Evolutionary conservation across 306 rosid genomes (phyloP), one percentile per base, ranked within the genome.

Genomic region (Vicia villosa): DNA sequence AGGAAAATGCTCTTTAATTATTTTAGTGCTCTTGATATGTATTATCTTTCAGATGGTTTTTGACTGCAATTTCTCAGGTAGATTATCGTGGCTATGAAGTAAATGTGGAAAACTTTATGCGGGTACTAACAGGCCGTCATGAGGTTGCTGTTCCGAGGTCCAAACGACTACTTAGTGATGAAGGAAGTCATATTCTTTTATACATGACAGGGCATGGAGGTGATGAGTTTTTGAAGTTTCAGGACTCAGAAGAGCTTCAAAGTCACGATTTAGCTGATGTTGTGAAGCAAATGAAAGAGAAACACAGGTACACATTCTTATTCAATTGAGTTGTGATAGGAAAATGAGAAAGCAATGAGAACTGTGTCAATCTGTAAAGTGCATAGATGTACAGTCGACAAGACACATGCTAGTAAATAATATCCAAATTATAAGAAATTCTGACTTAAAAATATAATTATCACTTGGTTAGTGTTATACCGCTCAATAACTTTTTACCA

Each of bases 191-290:
- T 83, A 87, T 94, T 75, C 91, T 90, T 64, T 75, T 94, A 60
- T 94, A 94, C 70, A 94, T 94, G 98, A 94, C 98, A 0, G 98
- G 98, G 59, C 98, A 94, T 63, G 98, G 98, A 14, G 98, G 98
- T 69, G 97, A 90, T 81, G 97, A 90, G 58, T 94, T 94, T 85
- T 80, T 94, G 84, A 94, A 94, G 80, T 94, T 94, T 79, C 98
- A 94, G 74, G 98, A 94, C 80, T 83, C 94, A 0, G 98, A 94
- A 80, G 98, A 94, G 86, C 98, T 94, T 74, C 98, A 94, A 61
- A 94, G 98, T 86, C 98, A 88, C 54, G 98, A 94, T 83, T 88
- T 94, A 73, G 98, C 98, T 59, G 98, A 94, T 87, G 98, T 86
- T 51, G 97, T 94, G 52, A 88, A 90, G 74, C 96, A 94, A 83